Evolutionary conservation across 768 basidiomycete genomes (phyloP).

Genomic region (Lentinula guzmanii): DNA sequence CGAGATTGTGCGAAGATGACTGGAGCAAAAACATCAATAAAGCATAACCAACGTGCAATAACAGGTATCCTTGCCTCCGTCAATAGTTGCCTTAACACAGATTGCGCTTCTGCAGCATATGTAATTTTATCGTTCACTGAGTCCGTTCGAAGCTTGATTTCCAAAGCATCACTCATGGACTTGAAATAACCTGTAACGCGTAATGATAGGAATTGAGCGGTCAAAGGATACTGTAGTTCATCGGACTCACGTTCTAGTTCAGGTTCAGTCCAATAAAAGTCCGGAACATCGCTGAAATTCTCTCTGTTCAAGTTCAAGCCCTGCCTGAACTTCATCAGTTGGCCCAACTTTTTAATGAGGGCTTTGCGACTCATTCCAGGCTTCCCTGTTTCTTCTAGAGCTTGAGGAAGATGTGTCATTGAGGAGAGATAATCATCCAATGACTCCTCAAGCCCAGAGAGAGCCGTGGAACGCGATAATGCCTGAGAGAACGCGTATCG

Average conservation of each 20-base stretch:
- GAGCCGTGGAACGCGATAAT: constrained; percentile 80
- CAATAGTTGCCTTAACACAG: constrained; percentile 80
- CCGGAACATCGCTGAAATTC: constrained; percentile 84
- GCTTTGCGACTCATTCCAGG: constrained; percentile 77
- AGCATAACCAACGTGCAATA: background rate
- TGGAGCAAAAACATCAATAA: constrained; percentile 20
- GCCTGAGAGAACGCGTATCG: constrained; percentile 93
- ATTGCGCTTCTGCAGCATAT: constrained; percentile 85
- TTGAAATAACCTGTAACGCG: constrained; percentile 64
- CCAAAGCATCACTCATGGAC: constrained; percentile 77
- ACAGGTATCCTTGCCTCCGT: constrained; percentile 56
- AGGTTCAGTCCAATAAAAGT: constrained; percentile 94
- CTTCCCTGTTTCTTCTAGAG: constrained; percentile 73
- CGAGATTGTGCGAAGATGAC: constrained; percentile 90
- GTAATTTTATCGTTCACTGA: constrained; percentile 91
- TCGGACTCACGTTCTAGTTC: constrained; percentile 66
- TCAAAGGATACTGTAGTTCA: background rate
- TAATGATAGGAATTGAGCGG: background rate
- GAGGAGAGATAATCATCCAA: constrained; percentile 80
- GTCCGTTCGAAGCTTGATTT: constrained; percentile 75
- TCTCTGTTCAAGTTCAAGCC: constrained; percentile 85
- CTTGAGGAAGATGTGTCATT: constrained; percentile 73
- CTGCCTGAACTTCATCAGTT: constrained; percentile 88
- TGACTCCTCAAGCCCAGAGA: constrained; percentile 82
- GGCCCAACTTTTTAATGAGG: constrained; percentile 89